Conservation (phyloP, 2,329 filamentous ascomycete species). For the Fusarium nanum region DNA sequence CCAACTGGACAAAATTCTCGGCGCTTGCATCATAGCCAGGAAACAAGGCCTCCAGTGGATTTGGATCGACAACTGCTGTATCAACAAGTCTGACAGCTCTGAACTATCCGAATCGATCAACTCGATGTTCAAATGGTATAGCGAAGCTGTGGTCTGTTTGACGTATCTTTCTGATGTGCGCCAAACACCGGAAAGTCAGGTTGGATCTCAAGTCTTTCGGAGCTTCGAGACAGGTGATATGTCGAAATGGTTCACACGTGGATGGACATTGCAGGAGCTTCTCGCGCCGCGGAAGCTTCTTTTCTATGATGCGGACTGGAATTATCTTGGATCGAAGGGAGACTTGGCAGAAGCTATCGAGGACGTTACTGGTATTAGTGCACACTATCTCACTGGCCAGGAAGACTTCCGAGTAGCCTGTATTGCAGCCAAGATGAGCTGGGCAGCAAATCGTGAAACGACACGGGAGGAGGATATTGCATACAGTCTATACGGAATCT, state of each 20-base stretch:
- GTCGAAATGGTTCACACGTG: slow-evolving; percentile 3
- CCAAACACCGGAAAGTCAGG: neutral
- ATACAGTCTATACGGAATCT: slow-evolving; percentile 1
- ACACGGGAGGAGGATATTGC: slow-evolving; percentile 5
- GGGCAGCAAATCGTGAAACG: neutral
- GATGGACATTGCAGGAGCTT: slow-evolving; percentile 8
- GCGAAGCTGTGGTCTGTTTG: slow-evolving; percentile 4
- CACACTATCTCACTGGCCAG: neutral
- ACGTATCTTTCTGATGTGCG: slow-evolving; percentile 3
- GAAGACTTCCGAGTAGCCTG: neutral
- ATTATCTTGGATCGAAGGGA: neutral
- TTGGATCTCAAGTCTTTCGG: neutral
- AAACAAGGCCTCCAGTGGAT: slow-evolving; percentile 2
- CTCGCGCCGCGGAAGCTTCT: neutral
- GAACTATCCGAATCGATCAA: slow-evolving; percentile 3
- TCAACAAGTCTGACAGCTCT: neutral
- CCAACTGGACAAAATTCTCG: neutral
- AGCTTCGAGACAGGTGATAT: neutral
- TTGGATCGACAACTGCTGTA: slow-evolving; percentile 7
- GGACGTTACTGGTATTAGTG: neutral
- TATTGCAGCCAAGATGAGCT: slow-evolving; percentile 9
- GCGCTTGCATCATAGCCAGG: neutral
- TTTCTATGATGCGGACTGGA: slow-evolving; percentile 4
- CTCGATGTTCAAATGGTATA: slow-evolving; percentile 10
- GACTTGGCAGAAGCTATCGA: neutral